Evolutionary conservation across 805 yeast species (phyloP).

Genomic region (Monosporozyma aquatica): DNA sequence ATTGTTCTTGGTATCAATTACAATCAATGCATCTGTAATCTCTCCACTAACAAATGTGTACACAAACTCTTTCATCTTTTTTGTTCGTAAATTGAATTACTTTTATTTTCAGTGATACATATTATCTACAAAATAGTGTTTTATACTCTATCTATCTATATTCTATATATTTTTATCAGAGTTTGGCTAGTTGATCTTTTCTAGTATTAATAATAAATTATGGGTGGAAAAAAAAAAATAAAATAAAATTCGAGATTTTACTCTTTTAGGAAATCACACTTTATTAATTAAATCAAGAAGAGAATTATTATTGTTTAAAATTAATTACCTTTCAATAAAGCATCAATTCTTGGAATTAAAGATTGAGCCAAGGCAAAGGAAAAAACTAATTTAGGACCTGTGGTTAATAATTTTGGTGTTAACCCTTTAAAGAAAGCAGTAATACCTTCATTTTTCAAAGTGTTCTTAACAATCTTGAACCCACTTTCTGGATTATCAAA

Average conservation of each 20-base stretch:
- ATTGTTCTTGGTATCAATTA: not conserved
- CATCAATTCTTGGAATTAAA: conserved; percentile 91
- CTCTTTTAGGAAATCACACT: not conserved
- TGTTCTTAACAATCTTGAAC: conserved; percentile 82
- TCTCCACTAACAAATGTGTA: conserved; percentile 1
- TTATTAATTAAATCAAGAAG: not conserved
- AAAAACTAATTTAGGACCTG: conserved; percentile 96
- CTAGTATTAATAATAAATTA: too few species aligned
- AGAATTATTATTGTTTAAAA: not conserved
- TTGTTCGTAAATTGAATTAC: too few species aligned
- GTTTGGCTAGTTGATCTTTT: not conserved
- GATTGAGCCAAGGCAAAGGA: conserved; percentile 97
- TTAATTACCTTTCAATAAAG: conserved; percentile 34
- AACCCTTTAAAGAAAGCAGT: conserved; percentile 91
- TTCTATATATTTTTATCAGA: not conserved
- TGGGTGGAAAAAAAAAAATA: not conserved
- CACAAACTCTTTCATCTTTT: not conserved
- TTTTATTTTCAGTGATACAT: too few species aligned
- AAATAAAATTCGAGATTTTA: too few species aligned
- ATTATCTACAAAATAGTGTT: too few species aligned
- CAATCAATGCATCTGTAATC: not conserved
- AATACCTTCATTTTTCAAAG: conserved; percentile 84
- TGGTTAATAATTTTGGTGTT: conserved; percentile 90
- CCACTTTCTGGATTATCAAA: conserved; percentile 96
- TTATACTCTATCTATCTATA: not conserved